phyloP scores from a whole-genome alignment of 345 rosid species.

The Populus davidiana region DNA sequence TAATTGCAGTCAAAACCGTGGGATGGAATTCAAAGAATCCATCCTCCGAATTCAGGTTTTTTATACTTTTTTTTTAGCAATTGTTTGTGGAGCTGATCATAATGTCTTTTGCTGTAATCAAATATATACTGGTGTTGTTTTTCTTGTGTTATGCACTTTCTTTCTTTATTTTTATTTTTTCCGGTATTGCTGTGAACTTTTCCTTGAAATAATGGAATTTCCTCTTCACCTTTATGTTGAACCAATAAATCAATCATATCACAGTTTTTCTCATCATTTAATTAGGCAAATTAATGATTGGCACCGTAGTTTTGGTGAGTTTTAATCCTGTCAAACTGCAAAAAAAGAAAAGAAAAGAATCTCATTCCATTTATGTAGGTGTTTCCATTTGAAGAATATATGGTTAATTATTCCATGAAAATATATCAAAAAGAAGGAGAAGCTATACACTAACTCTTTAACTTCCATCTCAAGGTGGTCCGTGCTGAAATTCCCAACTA shows the following conservation, averaged over 20 bases:
- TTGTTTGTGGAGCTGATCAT: no score
- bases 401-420: not conserved
- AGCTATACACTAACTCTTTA: no score
- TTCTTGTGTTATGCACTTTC: not conserved
- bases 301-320: not conserved
- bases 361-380: not conserved
- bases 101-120: not conserved
- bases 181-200: not conserved
- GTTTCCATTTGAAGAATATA: not conserved
- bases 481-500: not conserved
- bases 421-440: not conserved
- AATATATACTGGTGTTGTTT: not conserved
- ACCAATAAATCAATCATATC: not conserved
- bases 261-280: not conserved
- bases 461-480: not conserved
- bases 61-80: no score
- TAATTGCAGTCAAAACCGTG: no score
- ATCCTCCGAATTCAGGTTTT: no score
- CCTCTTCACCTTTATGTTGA: not conserved
- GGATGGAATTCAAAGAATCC: no score
- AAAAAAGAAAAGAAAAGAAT: no score
- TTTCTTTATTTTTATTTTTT: no score
- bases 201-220: not conserved
- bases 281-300: not conserved
- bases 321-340: not conserved